Conservation (phyloP, 257 asterid species). For the Solanum neorickii region DNA sequence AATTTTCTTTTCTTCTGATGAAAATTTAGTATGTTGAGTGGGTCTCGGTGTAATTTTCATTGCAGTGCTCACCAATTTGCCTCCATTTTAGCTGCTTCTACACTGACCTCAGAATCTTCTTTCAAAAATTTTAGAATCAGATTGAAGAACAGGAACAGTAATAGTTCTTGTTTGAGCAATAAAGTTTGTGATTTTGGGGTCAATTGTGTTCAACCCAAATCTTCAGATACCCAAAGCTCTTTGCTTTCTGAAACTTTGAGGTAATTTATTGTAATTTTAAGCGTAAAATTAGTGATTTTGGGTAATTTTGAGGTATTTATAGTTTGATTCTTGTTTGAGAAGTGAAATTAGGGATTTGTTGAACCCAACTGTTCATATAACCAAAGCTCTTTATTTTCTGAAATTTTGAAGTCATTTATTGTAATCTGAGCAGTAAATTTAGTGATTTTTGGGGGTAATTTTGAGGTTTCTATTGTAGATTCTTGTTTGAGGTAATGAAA, state of each 20-base stretch:
- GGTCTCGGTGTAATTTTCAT: not conserved
- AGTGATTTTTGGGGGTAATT: not conserved
- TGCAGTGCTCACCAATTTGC: not conserved
- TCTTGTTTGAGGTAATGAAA: not conserved
- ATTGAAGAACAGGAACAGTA: not conserved
- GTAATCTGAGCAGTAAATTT: not conserved
- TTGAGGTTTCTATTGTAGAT: not conserved
- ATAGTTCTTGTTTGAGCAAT: not conserved
- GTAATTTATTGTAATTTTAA: not conserved
- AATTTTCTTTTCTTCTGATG: not conserved
- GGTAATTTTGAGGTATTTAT: not conserved
- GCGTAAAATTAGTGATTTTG: not conserved
- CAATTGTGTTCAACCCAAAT: not conserved
- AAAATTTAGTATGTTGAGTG: not conserved
- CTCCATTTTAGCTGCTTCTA: not conserved
- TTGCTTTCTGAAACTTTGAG: not conserved
- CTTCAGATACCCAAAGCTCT: not conserved
- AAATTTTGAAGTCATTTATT: not conserved
- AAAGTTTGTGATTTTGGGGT: conserved; percentile 31
- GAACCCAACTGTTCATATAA: not conserved
- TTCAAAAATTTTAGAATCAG: not conserved
- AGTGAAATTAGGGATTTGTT: not conserved
- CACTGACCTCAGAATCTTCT: not conserved
- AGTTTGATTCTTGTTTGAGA: not conserved
- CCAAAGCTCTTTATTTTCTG: not conserved